Evolutionary conservation across 345 rosid species (phyloP).

Genomic region (Theobroma cacao): DNA sequence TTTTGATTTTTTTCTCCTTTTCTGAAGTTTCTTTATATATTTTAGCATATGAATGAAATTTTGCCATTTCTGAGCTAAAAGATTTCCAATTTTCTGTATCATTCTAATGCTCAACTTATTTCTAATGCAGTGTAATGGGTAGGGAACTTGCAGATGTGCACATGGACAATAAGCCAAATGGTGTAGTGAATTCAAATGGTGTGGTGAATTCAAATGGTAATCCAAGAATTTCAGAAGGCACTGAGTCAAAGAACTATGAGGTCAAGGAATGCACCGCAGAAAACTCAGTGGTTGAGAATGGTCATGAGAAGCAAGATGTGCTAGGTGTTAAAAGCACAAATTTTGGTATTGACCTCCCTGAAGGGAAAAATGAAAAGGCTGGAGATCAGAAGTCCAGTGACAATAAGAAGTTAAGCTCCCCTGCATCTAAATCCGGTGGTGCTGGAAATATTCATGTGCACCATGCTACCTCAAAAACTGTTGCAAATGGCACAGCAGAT

Average conservation of each 20-base stretch:
- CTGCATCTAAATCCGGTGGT: constrained; percentile 31
- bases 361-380: constrained; percentile 27
- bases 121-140: constrained; percentile 70
- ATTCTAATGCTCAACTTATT: constrained; percentile 3
- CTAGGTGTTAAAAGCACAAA: constrained; percentile 39
- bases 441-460: constrained; percentile 26
- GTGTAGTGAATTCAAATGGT: constrained; percentile 32
- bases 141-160: constrained; percentile 55
- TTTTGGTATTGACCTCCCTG: constrained; percentile 22
- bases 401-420: constrained; percentile 31
- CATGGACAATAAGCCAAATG: constrained; percentile 59
- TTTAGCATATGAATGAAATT: not conserved
- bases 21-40: not conserved
- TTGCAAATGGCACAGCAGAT: constrained; percentile 27
- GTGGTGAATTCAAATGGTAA: constrained; percentile 38
- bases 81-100: constrained; percentile 9
- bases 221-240: constrained; percentile 46
- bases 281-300: constrained; percentile 32
- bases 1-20: not conserved
- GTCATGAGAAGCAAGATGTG: constrained; percentile 35
- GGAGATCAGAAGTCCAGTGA: constrained; percentile 31
- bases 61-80: not conserved
- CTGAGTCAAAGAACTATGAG: constrained; percentile 47
- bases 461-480: constrained; percentile 35
- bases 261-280: constrained; percentile 53